Evolutionary conservation across 208 protist species (phyloP), one percentile per base, ranked within the genome.

Genomic region (Borovskyia barvae): DNA sequence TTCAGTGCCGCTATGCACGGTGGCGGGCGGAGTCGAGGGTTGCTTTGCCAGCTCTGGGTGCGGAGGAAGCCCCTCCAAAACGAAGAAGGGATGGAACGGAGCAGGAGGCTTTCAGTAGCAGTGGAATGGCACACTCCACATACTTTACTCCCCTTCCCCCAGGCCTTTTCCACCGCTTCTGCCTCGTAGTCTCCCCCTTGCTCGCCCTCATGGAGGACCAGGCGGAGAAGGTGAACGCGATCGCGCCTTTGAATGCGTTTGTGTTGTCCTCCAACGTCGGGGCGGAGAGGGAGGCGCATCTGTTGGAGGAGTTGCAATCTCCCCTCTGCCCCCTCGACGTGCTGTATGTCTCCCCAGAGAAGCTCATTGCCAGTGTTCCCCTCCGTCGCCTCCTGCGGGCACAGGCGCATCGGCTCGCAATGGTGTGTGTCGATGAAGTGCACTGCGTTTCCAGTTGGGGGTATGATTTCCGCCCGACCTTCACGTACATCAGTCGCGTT

Each of bases 401-500:
- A 3, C 69, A 91, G 57, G 14, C 35, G 9, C 72, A 85, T 36
- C 81, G 90, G 5, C 66, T 95, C 11, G 85, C 82, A 6, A 77
- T 95, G 51, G 58, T 95, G 11, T 95, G 90, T 74, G 68, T 99
- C 26, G 97, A 99, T 66, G 97, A 99, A 71, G 96, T 91, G 35
- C 97, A 99, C 69, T 99, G 97, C 67, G 82, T 98, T 5, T 98
- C 95, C 0, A 81, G 97, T 55, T 98, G 97, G 96, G 92, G 92
- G 5, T 97, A 98, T 66, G 97, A 99, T 61, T 99, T 98, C 68
- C 74, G 89, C 0, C 87, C 87, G 2, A 64, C 76, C 25, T 97
- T 87, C 51, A 82, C 93, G 80, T 93, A 92, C 42, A 48, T 94
- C 6, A 72, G 77, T 24, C 68, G 78, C 14, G 66, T 92, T 7